Conservation (phyloP, 352 stramenopile species). For the Aphanomyces astaci region DNA sequence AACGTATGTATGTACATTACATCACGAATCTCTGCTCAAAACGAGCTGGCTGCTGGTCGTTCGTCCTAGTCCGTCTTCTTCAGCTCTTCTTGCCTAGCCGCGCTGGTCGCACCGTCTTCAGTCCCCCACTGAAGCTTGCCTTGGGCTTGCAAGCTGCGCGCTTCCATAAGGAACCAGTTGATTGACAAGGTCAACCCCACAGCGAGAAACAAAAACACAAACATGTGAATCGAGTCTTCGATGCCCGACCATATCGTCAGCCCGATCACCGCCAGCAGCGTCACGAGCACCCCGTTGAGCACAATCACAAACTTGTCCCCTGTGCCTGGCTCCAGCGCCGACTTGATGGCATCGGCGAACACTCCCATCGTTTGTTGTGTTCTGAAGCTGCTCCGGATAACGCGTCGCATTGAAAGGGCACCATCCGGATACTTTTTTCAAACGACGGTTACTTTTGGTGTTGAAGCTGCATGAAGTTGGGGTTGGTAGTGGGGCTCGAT, state of each 20-base stretch:
- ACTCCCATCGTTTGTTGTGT: background rate
- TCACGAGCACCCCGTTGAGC: constrained; percentile 56
- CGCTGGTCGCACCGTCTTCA: background rate
- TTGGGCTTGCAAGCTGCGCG: constrained; percentile 20
- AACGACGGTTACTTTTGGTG: no score
- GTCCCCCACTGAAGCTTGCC: constrained; percentile 5
- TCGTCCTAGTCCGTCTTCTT: constrained; percentile 18
- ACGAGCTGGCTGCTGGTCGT: no score
- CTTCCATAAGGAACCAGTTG: constrained; percentile 81
- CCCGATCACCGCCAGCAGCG: constrained; percentile 69
- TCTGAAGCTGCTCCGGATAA: background rate
- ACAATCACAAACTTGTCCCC: constrained; percentile 51
- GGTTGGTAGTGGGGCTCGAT: constrained; percentile 54
- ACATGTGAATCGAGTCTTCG: constrained; percentile 75
- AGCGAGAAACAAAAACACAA: constrained; percentile 76
- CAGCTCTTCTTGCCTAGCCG: background rate
- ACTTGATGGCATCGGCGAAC: constrained; percentile 19
- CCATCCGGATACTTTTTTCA: constrained; percentile 9
- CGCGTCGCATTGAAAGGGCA: background rate
- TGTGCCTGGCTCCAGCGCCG: constrained; percentile 17
- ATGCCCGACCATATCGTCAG: constrained; percentile 70
- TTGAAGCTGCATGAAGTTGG: constrained; percentile 37
- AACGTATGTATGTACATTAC: constrained; percentile 9
- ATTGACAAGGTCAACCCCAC: constrained; percentile 73
- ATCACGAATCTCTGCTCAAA: background rate